Conservation (phyloP, 169 alveolate genomes). For the Cryptosporidium xiaoi region DNA sequence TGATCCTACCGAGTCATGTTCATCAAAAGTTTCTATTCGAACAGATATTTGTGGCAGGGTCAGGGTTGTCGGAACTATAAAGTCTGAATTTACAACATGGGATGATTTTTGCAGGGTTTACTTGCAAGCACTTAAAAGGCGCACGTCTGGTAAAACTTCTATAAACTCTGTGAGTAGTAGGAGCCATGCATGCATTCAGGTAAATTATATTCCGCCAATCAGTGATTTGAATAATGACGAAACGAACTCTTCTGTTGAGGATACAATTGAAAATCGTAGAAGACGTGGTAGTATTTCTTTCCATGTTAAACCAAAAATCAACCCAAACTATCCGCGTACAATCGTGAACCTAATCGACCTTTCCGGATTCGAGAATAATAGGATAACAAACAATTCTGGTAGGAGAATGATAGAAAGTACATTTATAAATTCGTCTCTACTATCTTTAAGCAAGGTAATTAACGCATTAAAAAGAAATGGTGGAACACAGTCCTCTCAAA, state of each 20-base stretch:
- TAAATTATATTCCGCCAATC: constrained; percentile 58
- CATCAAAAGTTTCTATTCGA: constrained; percentile 40
- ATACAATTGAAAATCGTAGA: constrained; percentile 51
- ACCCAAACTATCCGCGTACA: constrained; percentile 53
- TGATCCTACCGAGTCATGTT: neutral
- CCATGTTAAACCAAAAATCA: constrained; percentile 59
- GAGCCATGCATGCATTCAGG: constrained; percentile 73
- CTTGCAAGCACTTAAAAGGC: constrained; percentile 13
- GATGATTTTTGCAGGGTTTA: constrained; percentile 27
- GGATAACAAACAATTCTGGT: constrained; percentile 59
- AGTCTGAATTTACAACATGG: constrained; percentile 40
- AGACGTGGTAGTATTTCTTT: constrained; percentile 72
- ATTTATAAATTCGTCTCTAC: constrained; percentile 63
- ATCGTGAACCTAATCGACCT: constrained; percentile 69
- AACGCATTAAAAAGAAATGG: constrained; percentile 74
- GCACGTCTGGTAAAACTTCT: constrained; percentile 54
- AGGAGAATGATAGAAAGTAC: constrained; percentile 74
- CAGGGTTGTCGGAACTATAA: constrained; percentile 42
- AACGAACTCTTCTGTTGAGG: constrained; percentile 4
- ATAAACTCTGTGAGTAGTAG: constrained; percentile 53
- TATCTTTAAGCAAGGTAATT: constrained; percentile 70
- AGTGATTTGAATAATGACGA: neutral
- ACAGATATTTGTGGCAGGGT: constrained; percentile 74
- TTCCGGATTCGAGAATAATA: constrained; percentile 75
- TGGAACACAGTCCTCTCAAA: constrained; percentile 45